phyloP scores from a whole-genome alignment of 805 yeast species.

The Lachancea meyersii region DNA sequence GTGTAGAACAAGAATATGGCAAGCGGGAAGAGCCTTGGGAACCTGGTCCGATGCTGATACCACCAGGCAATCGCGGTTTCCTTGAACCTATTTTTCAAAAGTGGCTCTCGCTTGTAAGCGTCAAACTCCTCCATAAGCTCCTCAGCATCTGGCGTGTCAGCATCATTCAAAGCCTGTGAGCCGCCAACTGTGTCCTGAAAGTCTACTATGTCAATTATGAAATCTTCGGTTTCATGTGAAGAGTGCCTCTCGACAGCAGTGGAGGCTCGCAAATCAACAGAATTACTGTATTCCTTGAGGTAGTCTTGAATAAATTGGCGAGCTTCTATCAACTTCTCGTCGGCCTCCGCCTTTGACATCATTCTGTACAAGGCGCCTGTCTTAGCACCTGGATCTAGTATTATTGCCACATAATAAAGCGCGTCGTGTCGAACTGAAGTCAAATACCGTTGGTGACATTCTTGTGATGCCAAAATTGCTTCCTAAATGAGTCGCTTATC shows the following conservation, averaged over 20 bases:
- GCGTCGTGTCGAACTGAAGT: constrained; percentile 2
- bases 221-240: neutral
- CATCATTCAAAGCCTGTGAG: neutral
- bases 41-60: constrained; percentile 5
- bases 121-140: constrained; percentile 2
- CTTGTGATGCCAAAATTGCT: constrained; percentile 4
- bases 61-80: constrained; percentile 9
- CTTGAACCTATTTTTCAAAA: constrained; percentile 1
- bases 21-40: constrained; percentile 4
- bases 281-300: constrained; percentile 2
- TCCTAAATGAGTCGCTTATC: constrained; percentile 7
- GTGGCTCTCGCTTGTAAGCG: constrained; percentile 2
- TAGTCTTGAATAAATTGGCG: constrained; percentile 1
- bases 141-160: neutral
- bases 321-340: neutral
- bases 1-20: constrained; percentile 9
- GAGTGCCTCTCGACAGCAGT: neutral
- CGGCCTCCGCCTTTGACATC: constrained; percentile 5
- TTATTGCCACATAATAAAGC: constrained; percentile 7
- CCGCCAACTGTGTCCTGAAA: neutral
- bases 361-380: constrained; percentile 3
- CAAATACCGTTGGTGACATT: constrained; percentile 6
- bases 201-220: neutral
- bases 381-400: constrained; percentile 11
- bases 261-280: constrained; percentile 1